phyloP scores from a whole-genome alignment of 495 filamentous ascomycete genomes.

The Penicillium parvum region DNA sequence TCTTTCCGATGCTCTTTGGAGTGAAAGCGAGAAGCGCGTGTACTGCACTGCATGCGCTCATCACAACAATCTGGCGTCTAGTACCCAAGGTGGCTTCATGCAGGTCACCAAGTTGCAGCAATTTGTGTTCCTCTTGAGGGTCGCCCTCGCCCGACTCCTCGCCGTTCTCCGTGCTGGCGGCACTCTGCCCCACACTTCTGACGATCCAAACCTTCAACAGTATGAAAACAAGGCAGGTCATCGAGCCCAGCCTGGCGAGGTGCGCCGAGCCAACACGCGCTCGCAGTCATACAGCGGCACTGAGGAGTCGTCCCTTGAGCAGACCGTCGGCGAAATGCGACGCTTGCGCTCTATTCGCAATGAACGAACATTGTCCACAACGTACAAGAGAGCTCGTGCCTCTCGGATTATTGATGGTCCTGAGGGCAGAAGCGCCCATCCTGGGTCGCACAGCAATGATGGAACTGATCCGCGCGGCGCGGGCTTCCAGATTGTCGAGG shows the following conservation, averaged over 20 bases:
- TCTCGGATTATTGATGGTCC: slow-evolving; percentile 92
- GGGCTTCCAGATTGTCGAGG: slow-evolving; percentile 80
- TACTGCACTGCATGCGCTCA: slow-evolving; percentile 66
- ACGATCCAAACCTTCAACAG: slow-evolving; percentile 66
- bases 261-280: slow-evolving; percentile 59
- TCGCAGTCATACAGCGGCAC: slow-evolving; percentile 67
- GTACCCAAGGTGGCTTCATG: slow-evolving; percentile 52
- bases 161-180: slow-evolving; percentile 80
- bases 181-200: slow-evolving; percentile 69
- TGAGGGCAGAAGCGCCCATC: slow-evolving; percentile 68
- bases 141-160: slow-evolving; percentile 85
- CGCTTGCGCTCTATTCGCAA: slow-evolving; percentile 87
- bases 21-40: slow-evolving; percentile 56
- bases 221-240: slow-evolving; percentile 66
- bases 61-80: slow-evolving; percentile 38
- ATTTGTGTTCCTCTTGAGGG: slow-evolving; percentile 86
- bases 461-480: slow-evolving; percentile 51
- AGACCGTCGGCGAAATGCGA: slow-evolving; percentile 91
- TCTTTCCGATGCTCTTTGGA: slow-evolving; percentile 62
- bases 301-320: slow-evolving; percentile 80
- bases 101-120: slow-evolving; percentile 80
- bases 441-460: slow-evolving; percentile 74
- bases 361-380: slow-evolving; percentile 88
- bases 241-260: slow-evolving; percentile 38
- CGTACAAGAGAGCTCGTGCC: slow-evolving; percentile 81